Evolutionary conservation across 306 rosid genomes (phyloP), one percentile per base, ranked within the genome.

Genomic region (Betula pendula): DNA sequence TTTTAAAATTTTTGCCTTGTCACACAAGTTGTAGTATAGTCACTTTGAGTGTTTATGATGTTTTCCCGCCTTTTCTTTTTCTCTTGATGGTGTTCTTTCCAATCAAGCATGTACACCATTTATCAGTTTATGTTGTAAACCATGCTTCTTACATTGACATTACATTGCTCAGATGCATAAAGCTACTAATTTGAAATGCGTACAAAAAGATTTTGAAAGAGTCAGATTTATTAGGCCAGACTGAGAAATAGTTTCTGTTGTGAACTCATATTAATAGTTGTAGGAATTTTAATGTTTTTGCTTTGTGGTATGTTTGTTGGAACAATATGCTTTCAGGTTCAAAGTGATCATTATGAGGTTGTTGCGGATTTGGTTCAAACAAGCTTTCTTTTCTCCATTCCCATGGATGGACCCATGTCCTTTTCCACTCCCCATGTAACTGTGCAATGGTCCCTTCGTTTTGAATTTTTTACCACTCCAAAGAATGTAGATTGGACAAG

Each of bases 361-460:
- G 98, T 96, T 81, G 96, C 98, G 0, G 99, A 92, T 87, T 84
- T 96, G 84, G 77, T 88, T 74, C 99, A 96, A 85, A 91, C 99
- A 78, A 91, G 99, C 85, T 96, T 96, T 82, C 92, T 96, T n/a
- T 96, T 96, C 74, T 96, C 99, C 43, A 83, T 96, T 77, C 99
- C 99, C 42, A 90, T 86, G 96, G 98, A 96, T 85, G 99, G 99
- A 51, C 99, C 99, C 22, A 96, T 96, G 99, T 91, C 97, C 35
- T 92, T 96, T 89, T 86, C 97, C 79, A 96, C 99, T 86, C 93
- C 96, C 55, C 96, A 84, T 66, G 97, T 96, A 76, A 87, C 97
- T 73, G 94, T 96, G 70, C 92, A 86, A 79, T 96, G 99, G 99
- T 92, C 86, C 68, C 99, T 96, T 79, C 96, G 99, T 47, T 96